Base-by-base conservation (phyloP, 2,329 filamentous ascomycete species). In the Lachnellula hyalina region DNA sequence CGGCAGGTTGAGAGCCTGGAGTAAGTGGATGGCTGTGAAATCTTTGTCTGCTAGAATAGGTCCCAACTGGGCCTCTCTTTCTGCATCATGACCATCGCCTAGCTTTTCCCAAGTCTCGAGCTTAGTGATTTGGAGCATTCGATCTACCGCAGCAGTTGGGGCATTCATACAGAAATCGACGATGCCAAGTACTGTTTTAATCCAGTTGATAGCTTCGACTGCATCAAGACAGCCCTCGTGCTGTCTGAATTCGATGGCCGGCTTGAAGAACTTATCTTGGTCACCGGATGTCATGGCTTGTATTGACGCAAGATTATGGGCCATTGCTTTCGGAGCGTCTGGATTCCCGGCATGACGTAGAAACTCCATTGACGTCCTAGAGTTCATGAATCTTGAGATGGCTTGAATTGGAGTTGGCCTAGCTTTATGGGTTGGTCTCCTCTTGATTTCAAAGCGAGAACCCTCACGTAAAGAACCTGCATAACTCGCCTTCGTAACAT, bases 161-260 rank as follows among this genome's bases (percentile, higher is more conserved):
- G 45, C 49, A 34, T 49, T 19, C 14, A 11, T 11, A 8, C 59
- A 56, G 34, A 59, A 61, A 14, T 58, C 45, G 6, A 65, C 53
- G 5, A 67, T 54, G 4, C 59, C 60, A 0, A 60, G 53, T 5
- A 49, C 41, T 5, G 50, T 56, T 17, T 49, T 42, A 12, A 63
- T 56, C 67, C 67, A 68, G 25, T 48, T 57, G 0, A 7, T 15
- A 4, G 64, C 49, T 5, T 14, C 51, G 0, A 49, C 47, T 1
- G 51, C 35, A 53, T 64, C 60, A 4, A 68, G 21, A 1, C 58
- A 57, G 0, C 58, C 67, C 12, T 49, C 51, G 49, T 68, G 64
- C 25, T 66, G 61, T 2, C 65, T 49, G 49, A 65, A 68, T 40
- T 69, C 66, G 11, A 68, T 52, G 5, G 64, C 65, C 15, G 48